Conservation (phyloP, 2,329 filamentous ascomycete species). For the Xylariales sp. region DNA sequence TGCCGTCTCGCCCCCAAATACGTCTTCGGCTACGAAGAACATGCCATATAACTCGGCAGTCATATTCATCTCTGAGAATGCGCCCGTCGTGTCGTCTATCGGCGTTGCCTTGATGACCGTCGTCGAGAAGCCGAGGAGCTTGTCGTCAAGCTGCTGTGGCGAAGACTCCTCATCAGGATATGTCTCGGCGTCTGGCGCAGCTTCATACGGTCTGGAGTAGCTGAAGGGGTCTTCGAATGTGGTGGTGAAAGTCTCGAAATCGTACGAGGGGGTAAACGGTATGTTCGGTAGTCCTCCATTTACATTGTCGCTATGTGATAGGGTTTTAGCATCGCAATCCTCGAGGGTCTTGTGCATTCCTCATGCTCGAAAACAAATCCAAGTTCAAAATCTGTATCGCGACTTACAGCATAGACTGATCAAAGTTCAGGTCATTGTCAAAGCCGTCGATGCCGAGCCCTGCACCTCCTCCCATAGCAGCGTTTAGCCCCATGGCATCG, state of each 20-base stretch:
- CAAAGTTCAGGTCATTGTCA: slow-evolving; percentile 48
- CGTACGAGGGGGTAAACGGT: slow-evolving; percentile 56
- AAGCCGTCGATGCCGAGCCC: slow-evolving; percentile 46
- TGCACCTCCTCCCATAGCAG: slow-evolving; percentile 26
- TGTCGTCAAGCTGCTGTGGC: slow-evolving; percentile 57
- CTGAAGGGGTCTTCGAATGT: slow-evolving; percentile 65
- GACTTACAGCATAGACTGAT: slow-evolving; percentile 53
- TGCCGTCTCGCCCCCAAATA: slow-evolving; percentile 58
- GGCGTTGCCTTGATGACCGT: slow-evolving; percentile 56
- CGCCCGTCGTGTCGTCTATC: slow-evolving; percentile 58
- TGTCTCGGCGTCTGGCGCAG: slow-evolving; percentile 37
- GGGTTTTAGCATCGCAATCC: neutral
- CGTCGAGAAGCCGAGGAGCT: slow-evolving; percentile 70
- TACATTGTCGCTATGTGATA: slow-evolving; percentile 33
- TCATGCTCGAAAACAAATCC: too few relatives aligned
- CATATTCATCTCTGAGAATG: slow-evolving; percentile 61
- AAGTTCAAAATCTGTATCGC: too few relatives aligned
- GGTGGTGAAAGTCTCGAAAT: slow-evolving; percentile 54
- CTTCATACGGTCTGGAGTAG: slow-evolving; percentile 48
- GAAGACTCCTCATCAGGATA: slow-evolving; percentile 41
- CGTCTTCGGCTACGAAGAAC: slow-evolving; percentile 83
- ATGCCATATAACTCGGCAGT: slow-evolving; percentile 77
- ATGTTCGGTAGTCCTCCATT: slow-evolving; percentile 36
- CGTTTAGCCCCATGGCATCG: slow-evolving; percentile 43
- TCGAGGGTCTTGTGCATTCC: neutral